Percentiles rank a stretch among this genome's conserved stretches.
phyloP scores from a whole-genome alignment of 352 stramenopile genomes.

The Globisporangium ultimum region DNA sequence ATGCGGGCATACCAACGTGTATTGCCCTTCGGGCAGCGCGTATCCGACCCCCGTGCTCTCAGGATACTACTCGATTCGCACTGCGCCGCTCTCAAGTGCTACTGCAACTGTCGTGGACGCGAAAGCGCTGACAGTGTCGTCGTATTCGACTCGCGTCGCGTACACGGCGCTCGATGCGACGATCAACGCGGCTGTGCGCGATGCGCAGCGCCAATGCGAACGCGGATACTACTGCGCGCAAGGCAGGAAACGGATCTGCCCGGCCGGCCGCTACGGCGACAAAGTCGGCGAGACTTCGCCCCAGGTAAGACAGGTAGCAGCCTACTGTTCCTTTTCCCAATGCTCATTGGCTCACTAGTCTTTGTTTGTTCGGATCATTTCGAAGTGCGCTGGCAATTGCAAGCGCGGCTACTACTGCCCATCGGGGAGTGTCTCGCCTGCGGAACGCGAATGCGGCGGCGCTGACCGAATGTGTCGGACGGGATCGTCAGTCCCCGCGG shows the following conservation, averaged over 20 bases:
- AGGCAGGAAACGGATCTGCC: conserved; percentile 52
- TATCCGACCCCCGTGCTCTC: conserved; percentile 43
- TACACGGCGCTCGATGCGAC: conserved; percentile 16
- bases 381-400: conserved; percentile 58
- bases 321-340: neutral
- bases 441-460: conserved; percentile 7
- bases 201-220: conserved; percentile 59
- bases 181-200: conserved; percentile 29
- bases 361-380: conserved; percentile 3
- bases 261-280: conserved; percentile 53
- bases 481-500: conserved; percentile 28
- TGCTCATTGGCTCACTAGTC: neutral
- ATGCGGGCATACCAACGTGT: conserved; percentile 39
- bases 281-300: conserved; percentile 39
- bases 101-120: neutral
- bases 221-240: conserved; percentile 60
- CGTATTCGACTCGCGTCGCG: neutral
- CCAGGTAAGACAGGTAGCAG: neutral
- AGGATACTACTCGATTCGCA: conserved; percentile 63
- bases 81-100: neutral
- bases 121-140: neutral
- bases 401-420: conserved; percentile 68
- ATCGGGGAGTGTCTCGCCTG: conserved; percentile 37
- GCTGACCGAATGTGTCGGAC: conserved; percentile 40
- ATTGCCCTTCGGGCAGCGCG: conserved; percentile 60